Evolutionary conservation across 768 basidiomycete genomes (phyloP), one percentile per base, ranked within the genome.

Genomic region (Pleurotus tuber-regium): DNA sequence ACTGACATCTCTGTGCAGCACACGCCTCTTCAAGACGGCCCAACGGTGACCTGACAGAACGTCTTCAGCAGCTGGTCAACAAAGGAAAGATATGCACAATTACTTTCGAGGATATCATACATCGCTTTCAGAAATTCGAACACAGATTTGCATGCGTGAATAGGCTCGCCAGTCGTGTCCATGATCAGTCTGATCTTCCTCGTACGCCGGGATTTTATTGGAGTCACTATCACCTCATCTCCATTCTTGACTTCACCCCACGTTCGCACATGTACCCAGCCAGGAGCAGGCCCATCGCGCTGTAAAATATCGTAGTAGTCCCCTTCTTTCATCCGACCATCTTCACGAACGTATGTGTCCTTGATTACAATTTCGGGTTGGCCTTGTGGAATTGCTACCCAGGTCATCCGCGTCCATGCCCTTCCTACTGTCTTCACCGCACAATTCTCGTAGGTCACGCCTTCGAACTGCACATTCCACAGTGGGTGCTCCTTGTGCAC

Each of bases 391-490:
- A 23, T 21, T 33, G 35, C 52, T 2, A 52, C 43, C 51, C 51
- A 52, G 21, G 42, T 52, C 43, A 43, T 42, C 4, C 51, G 42
- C 16, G 30, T 44, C 51, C 51, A 52, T 1, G 51, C 43, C 11
- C 6, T 2, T 26, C 46, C 52, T 10, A 53, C 52, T 26, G 48
- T 48, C 18, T 47, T 46, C 19, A 53, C 52, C 11, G 25, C 18
- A 44, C 43, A 53, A 8, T 23, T 28, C n/a, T 30, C 9, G 19
- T 53, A 39, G 14, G 38, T 36, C 33, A 36, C 28, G 2, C 26
- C 52, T 39, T 40, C 21, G 46, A 53, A 53, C 31, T 6, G 18
- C 9, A 53, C 44, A 28, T 36, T 41, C 52, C 52, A 49, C 26
- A 30, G 16, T 7, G 52, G 52, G n/a, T n/a, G n/a, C 14, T 41